Base-by-base conservation (phyloP, 768 basidiomycete species). In the Auricularia sp. region DNA sequence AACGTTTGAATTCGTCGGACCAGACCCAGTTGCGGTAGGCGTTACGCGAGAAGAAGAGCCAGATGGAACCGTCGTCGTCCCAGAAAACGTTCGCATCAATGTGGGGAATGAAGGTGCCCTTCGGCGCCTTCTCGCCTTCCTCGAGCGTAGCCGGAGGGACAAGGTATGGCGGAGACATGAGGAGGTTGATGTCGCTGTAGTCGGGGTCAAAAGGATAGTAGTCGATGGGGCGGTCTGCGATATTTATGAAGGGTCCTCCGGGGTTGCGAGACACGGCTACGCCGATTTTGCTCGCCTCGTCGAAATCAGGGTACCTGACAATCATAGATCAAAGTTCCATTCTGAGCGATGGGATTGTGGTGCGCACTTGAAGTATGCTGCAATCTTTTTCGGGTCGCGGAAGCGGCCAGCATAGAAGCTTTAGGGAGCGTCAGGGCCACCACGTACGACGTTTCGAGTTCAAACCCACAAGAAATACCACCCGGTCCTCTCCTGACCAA, bases 11-110 rank as follows among this genome's bases (percentile, higher is more conserved):
- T 29, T 59, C 29, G 56, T 24, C 24, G 29, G 6, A 6, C 56
- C 56, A 59, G 14, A 59, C 56, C 56, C 56, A 59, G 56, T 59
- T 59, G 14, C 56, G 24, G 56, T 59, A 59, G 24, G 56, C 56
- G 56, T 59, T 59, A 10, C 56, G 24, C 29, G 29, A 33, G 56
- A 59, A 59, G 34, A 59, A 59, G 29, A 59, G 56, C 29, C 34
- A 59, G 24, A 59, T 59, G 24, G 24, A 29, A 29, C 34, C 34
- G 56, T 59, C 56, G 29, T 29, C 24, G 29, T 59, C 56, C 11
- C 14, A 59, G 56, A 33, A 35, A 0, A 59, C 29, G 24, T 59
- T 59, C 14, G 56, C 16, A 29, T 59, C 56, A 29, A 59, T 59
- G 34, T n/a, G 24, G 10, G 56, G 56, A 33, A 59, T 59, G 24